These are phyloP conservation scores for Sordaria brevicollis DNA, from an alignment of 495 filamentous ascomycete genomes.

Conservation along the genomic window DNA sequence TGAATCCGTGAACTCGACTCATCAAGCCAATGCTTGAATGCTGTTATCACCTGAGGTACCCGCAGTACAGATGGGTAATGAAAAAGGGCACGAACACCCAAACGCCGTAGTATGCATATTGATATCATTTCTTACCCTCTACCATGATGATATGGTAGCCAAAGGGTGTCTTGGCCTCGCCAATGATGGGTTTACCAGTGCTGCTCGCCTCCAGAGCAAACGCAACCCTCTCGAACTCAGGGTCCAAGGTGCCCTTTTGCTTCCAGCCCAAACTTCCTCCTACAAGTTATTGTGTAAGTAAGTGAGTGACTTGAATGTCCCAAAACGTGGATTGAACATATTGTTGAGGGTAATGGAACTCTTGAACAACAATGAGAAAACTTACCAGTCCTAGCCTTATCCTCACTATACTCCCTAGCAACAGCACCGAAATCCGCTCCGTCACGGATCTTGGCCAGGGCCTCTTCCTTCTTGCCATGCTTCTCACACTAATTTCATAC, in stretches of 20 bases:
- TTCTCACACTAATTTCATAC: slow-evolving; percentile 65
- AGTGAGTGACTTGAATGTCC: background rate
- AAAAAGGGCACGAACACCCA: background rate
- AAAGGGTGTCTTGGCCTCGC: slow-evolving; percentile 69
- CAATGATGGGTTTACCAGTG: slow-evolving; percentile 64
- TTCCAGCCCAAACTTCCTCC: slow-evolving; percentile 83
- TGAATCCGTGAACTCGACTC: too few species aligned
- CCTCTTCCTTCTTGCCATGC: slow-evolving; percentile 79
- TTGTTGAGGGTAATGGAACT: background rate
- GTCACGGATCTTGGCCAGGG: slow-evolving; percentile 61
- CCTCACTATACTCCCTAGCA: slow-evolving; percentile 74
- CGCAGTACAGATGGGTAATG: background rate
- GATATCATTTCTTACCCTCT: slow-evolving; percentile 20
- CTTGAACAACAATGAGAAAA: background rate
- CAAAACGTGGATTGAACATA: background rate
- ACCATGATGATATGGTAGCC: slow-evolving; percentile 97
- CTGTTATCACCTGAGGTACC: background rate
- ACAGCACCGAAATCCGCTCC: slow-evolving; percentile 86
- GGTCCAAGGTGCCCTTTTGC: slow-evolving; percentile 58
- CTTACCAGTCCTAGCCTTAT: slow-evolving; percentile 75
- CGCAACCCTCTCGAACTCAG: slow-evolving; percentile 71
- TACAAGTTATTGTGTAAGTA: slow-evolving; percentile 14
- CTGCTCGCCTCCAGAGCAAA: slow-evolving; percentile 70
- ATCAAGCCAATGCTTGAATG: background rate
- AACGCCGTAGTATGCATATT: background rate